Evolutionary conservation across 106 monocot species (phyloP), one percentile per base, ranked within the genome.

Genomic region (Allium cepa): DNA sequence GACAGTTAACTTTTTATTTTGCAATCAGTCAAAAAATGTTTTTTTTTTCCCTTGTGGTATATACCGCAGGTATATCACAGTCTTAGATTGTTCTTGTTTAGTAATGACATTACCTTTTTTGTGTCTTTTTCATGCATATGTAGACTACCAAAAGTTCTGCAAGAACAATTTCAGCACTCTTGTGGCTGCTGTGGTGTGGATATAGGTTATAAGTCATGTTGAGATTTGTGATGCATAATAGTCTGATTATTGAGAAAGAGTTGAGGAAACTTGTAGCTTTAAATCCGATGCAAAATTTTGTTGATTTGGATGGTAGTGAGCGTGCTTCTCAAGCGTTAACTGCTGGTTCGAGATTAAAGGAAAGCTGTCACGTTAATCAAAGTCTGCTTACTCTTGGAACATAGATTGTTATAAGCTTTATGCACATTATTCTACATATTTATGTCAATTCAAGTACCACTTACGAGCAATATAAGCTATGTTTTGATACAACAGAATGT

Each of bases 251-350:
- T 36, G 36, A 36, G 1, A 36, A 1, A 36, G 36, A 36, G 36
- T 36, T 36, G 5, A 36, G 5, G 36, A 5, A 36, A 36, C 36
- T 36, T 36, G 36, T 36, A 36, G 36, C 36, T 36, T 36, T 36
- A 36, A 4, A 36, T 36, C 36, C 36, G 36, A 46, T 51, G 52
- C 70, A 90, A 86, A 83, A 90, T 59, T 90, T 90, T 74, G 78
- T 90, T 66, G 90, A 90, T 80, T 53, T 90, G 46, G 90, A 85
- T 22, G 90, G 90, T 47, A 90, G 90, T 62, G 90, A 90, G 10
- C 74, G 82, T 14, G 90, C 85, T 17, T 85, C 86, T 68, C 90
- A 90, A 59, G 80, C 80, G 53, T 59, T 76, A 12, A 75, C 90
- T 50, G 82, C 78, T 64, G 83, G 85, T 27, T 66, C 77, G 46